Evolutionary conservation across 768 basidiomycete species (phyloP).

Genomic region (Russula sp.): DNA sequence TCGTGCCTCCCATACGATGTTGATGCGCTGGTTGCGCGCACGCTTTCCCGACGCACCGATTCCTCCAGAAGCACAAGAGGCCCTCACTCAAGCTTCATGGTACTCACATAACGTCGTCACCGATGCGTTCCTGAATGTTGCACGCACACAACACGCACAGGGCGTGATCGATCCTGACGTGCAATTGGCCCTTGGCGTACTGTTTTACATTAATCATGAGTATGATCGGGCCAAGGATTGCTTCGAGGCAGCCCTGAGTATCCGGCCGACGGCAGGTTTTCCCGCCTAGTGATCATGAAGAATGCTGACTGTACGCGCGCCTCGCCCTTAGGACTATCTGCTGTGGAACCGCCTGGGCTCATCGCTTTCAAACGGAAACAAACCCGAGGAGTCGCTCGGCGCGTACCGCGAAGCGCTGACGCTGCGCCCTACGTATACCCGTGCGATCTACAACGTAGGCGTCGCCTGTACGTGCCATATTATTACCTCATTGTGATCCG

Average conservation of each 20-base stretch:
- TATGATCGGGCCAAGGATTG: slow-evolving; percentile 92
- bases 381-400: slow-evolving; percentile 88
- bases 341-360: slow-evolving; percentile 97
- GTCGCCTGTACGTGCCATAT: slow-evolving; percentile 73
- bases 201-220: slow-evolving; percentile 84
- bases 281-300: neutral
- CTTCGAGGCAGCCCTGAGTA: slow-evolving; percentile 80
- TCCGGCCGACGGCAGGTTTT: slow-evolving; percentile 58
- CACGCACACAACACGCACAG: slow-evolving; percentile 72
- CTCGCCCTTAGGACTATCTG: slow-evolving; percentile 63
- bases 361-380: slow-evolving; percentile 87
- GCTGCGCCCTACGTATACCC: slow-evolving; percentile 90
- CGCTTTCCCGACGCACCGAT: slow-evolving; percentile 54
- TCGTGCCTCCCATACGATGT: slow-evolving; percentile 74
- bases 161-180: slow-evolving; percentile 80
- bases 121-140: slow-evolving; percentile 80
- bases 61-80: slow-evolving; percentile 49
- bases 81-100: slow-evolving; percentile 64
- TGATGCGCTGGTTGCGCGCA: slow-evolving; percentile 78
- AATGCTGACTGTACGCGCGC: neutral
- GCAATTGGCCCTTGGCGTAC: slow-evolving; percentile 86
- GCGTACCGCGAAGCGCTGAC: slow-evolving; percentile 87
- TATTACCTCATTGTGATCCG: neutral
- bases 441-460: slow-evolving; percentile 96
- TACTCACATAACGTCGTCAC: slow-evolving; percentile 74